Evolutionary conservation across 164 flowering plant genomes (phyloP).

Genomic region (Liriodendron chinense): DNA sequence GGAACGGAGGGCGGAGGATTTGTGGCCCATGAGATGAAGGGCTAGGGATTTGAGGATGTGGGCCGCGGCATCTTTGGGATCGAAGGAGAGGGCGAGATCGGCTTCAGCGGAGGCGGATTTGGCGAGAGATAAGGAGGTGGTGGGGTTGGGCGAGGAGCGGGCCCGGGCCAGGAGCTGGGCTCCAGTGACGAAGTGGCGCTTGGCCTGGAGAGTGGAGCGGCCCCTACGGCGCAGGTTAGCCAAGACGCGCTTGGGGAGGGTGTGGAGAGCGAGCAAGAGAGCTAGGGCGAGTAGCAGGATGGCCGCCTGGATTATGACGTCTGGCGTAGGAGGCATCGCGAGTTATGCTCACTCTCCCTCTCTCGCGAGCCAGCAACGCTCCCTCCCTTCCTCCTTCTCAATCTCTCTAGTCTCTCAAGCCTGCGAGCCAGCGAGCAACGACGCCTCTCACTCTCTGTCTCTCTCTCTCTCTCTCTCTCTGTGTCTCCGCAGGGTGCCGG

Average conservation of each 20-base stretch:
- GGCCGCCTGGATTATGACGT: constrained; percentile 7
- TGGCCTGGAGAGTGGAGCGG: constrained; percentile 50
- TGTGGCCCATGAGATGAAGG: constrained; percentile 61
- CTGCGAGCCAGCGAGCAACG: no score
- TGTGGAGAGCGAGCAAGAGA: constrained; percentile 42
- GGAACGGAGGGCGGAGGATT: constrained; percentile 59
- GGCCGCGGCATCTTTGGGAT: constrained; percentile 81
- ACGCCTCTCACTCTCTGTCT: no score
- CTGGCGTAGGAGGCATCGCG: not conserved
- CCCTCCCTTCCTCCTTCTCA: no score
- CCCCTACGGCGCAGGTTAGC: constrained; percentile 35
- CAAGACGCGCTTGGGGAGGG: constrained; percentile 45
- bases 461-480: no score
- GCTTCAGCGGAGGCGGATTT: constrained; percentile 56
- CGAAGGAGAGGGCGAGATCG: constrained; percentile 59
- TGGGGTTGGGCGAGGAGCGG: constrained; percentile 38
- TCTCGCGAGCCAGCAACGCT: no score
- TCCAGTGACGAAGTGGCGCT: constrained; percentile 83
- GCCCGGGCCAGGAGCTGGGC: constrained; percentile 77
- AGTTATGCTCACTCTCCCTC: no score
- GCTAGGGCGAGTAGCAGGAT: constrained; percentile 17
- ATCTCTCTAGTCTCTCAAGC: no score
- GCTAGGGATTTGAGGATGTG: constrained; percentile 78
- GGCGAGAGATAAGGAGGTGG: constrained; percentile 41
- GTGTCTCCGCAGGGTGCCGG: no score